Base-by-base conservation (phyloP, 1,139 yeast genomes). In the Saccharomycopsis crataegensis region DNA sequence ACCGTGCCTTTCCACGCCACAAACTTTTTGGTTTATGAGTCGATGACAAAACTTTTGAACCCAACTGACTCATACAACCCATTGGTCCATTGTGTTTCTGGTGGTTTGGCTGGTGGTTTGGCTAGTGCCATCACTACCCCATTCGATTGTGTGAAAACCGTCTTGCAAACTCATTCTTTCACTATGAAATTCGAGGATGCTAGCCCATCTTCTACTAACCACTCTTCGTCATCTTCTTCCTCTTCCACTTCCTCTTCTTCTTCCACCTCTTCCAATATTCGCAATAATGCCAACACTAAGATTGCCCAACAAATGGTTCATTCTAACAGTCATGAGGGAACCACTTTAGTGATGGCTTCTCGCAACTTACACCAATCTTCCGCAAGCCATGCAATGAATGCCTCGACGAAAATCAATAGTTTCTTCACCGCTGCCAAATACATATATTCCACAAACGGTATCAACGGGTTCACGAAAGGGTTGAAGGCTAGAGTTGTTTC, bases 91-190 rank as follows among this genome's bases (percentile, higher is more conserved):
- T 91, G 98, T 71, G 77, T 93, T 34, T 79, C 94, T 57, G 99
- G 99, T 62, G 99, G 96, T 52, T 69, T 91, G 14, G 94, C 97
- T 42, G 99, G 99, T 59, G 99, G 96, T 12, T 77, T 88, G 22
- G 96, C 97, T 37, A 97, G 98, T 6, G 98, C 97, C 1, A 73
- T 91, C 53, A 93, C 98, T 9, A 93, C 95, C 32, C 99, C 99
- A 8, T 77, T 93, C 59, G 99, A 93, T 67, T 95, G 96, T 65
- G 80, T 91, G 62, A 93, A 93, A 70, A 93, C 99, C 0, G 81
- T 91, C 31, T 72, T 93, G 60, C 99, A 93, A 69, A 53, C 56
- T 16, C 53, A 53, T 28, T 50, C 86, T 34, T 52, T 52, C 43
- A 49, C 95, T 6, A 76, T 79, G 59, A 84, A n/a, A 7, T 31